Evolutionary conservation across 1,284 basidiomycete genomes (phyloP), one percentile per base, ranked within the genome.

Genomic region (Hemileia vastatrix): DNA sequence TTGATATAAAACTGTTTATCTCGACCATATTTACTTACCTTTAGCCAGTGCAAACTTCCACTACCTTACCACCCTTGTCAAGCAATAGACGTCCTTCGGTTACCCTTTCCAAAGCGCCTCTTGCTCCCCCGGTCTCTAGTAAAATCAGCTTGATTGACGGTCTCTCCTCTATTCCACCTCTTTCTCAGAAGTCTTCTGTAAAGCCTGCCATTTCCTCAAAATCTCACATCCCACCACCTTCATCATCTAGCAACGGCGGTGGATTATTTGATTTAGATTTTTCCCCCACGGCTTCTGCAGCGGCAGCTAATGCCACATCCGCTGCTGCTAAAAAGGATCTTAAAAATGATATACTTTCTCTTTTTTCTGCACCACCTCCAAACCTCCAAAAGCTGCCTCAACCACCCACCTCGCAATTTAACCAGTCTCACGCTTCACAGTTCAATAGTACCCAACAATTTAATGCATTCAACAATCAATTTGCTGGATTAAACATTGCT

Each of bases 221-320:
- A 11, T 53, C 6, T 18, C 67, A 1, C 62, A 54, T 60, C 69
- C 21, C 66, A 69, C n/a, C 78, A 50, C 65, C 75, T 27, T 66
- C 73, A 9, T 70, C 72, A 3, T 65, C 75, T 18, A 73, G 75
- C 24, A 67, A 56, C 8, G 71, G 74, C 27, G 82, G 87, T 66
- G 88, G 90, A 65, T 78, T 94, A 2, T 92, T 93, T 73, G 84
- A 86, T 36, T 83, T 93, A 54, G 90, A 93, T 76, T 92, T 92
- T 78, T 84, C 86, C 67, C 79, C 83, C 0, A 79, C 83, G 0
- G 64, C 80, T 11, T 67, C 78, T 6, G 63, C 79, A 36, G 66
- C 79, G 15, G 69, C 78, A 2, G 71, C 77, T 23, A 70, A 73
- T 3, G 55, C 70, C 4, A 60, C 73, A 24, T 56, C 75, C 4